Percentiles rank a stretch among this genome's conserved stretches.
Evolutionary conservation across 2,329 filamentous ascomycete species (phyloP).

Genomic region (Daldinia sp.): DNA sequence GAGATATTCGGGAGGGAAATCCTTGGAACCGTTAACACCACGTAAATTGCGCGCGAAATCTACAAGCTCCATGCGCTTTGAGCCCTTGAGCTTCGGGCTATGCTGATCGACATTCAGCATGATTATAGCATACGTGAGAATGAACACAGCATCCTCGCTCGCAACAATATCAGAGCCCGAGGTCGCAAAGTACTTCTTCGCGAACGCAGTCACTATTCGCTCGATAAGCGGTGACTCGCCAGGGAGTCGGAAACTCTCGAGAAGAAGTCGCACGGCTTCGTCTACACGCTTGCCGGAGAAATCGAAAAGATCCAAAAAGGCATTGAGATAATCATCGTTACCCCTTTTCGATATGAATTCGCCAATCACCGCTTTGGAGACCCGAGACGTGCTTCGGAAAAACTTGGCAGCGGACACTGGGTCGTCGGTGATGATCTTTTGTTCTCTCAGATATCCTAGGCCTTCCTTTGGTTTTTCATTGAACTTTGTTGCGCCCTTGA

Average conservation of each 20-base stretch:
- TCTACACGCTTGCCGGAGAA: conserved; percentile 88
- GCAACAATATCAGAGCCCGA: conserved; percentile 77
- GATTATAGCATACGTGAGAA: conserved; percentile 95
- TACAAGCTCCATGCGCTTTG: conserved; percentile 82
- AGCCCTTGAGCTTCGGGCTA: conserved; percentile 83
- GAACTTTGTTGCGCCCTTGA: conserved; percentile 87
- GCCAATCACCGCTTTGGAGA: conserved; percentile 90
- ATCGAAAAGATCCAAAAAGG: conserved; percentile 87
- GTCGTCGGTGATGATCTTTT: conserved; percentile 85
- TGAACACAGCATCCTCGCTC: conserved; percentile 86
- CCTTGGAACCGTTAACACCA: conserved; percentile 83
- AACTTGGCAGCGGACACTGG: conserved; percentile 85
- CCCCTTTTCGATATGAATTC: conserved; percentile 92
- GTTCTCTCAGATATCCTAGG: conserved; percentile 82
- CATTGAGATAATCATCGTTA: conserved; percentile 84
- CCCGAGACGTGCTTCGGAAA: conserved; percentile 82
- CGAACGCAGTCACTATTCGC: conserved; percentile 86
- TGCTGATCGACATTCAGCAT: conserved; percentile 98
- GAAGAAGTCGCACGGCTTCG: conserved; percentile 84
- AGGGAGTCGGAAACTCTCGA: conserved; percentile 91
- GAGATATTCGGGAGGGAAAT: conserved; percentile 86
- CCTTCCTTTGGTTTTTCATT: conserved; percentile 94
- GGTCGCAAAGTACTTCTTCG: conserved; percentile 81
- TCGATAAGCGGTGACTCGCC: conserved; percentile 94
- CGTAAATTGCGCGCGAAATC: conserved; percentile 91